phyloP scores from a whole-genome alignment of 2,329 filamentous ascomycete species.

The Fusarium sulawesiense region DNA sequence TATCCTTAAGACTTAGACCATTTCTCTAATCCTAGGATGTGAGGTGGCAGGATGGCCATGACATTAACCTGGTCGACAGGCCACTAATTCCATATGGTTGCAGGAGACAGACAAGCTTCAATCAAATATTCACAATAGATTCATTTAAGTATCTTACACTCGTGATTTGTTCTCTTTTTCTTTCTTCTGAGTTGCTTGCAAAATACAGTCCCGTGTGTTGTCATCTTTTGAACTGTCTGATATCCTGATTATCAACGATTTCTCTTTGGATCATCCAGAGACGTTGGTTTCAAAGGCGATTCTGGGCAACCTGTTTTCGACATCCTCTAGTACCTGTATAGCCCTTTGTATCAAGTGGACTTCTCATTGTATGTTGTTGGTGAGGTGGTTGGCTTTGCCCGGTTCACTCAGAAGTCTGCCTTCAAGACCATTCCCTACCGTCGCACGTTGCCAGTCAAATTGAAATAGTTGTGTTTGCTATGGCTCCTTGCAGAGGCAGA shows the following conservation, averaged over 20 bases:
- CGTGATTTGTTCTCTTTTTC: accelerated
- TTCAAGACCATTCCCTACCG: accelerated
- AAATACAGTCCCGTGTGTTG: not conserved
- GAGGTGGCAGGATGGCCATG: no score
- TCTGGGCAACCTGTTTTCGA: accelerated
- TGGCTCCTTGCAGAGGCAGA: accelerated
- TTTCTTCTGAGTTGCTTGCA: not conserved
- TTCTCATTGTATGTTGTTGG: no score
- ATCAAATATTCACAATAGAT: not conserved
- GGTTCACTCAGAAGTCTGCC: not conserved
- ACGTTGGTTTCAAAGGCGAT: accelerated
- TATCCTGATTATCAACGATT: not conserved
- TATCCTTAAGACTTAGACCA: not conserved
- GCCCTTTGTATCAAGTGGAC: no score
- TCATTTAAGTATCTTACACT: accelerated
- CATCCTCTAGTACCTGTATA: accelerated
- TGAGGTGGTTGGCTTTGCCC: not conserved
- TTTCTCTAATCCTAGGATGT: not conserved
- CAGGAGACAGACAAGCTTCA: not conserved
- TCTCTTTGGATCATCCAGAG: accelerated
- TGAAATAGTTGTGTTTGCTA: accelerated
- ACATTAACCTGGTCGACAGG: not conserved
- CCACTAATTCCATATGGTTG: not conserved
- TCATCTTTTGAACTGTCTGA: not conserved
- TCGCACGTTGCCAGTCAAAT: not conserved